Conservation (phyloP, 2,329 filamentous ascomycete genomes). For the Paracoccidioides lutzii region DNA sequence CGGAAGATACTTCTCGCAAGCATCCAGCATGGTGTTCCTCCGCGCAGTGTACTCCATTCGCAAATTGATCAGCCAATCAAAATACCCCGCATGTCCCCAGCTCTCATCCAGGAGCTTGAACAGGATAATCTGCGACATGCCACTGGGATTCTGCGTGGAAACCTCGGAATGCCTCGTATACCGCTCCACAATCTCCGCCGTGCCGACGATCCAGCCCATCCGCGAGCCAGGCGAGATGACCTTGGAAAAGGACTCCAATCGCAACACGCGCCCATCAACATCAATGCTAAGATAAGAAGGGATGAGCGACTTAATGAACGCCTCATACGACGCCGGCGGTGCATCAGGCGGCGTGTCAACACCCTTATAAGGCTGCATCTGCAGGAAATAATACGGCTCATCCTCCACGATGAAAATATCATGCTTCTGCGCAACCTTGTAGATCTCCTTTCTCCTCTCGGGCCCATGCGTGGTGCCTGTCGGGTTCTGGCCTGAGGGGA, state of each 20-base stretch:
- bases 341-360: constrained; percentile 39
- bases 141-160: constrained; percentile 71
- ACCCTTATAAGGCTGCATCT: constrained; percentile 61
- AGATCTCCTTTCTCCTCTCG: constrained; percentile 57
- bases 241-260: constrained; percentile 89
- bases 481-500: constrained; percentile 78
- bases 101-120: constrained; percentile 85
- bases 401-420: constrained; percentile 82
- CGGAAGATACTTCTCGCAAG: constrained; percentile 66
- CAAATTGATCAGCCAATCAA: constrained; percentile 78
- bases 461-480: constrained; percentile 69
- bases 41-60: constrained; percentile 68
- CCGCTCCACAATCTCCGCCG: constrained; percentile 69
- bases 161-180: constrained; percentile 74
- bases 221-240: constrained; percentile 72
- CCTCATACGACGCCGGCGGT: constrained; percentile 49
- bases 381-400: constrained; percentile 88
- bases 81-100: constrained; percentile 85
- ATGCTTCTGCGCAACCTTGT: constrained; percentile 67
- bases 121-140: constrained; percentile 69
- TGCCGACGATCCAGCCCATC: constrained; percentile 79
- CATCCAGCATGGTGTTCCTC: constrained; percentile 60
- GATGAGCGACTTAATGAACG: constrained; percentile 60
- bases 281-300: constrained; percentile 72
- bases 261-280: constrained; percentile 73